phyloP scores from a whole-genome alignment of 345 rosid species.

The Triadica sebifera region DNA sequence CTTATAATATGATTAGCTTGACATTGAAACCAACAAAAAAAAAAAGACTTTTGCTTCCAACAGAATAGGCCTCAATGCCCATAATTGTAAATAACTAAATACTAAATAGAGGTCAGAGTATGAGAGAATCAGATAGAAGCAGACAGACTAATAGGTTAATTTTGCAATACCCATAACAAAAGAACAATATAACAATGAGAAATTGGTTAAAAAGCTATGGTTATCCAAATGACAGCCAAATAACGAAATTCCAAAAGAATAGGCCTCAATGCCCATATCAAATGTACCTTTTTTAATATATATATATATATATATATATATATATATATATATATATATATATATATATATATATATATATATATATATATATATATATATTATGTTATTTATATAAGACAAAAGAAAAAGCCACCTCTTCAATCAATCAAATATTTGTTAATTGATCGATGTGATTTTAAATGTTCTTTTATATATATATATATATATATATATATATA shows the following conservation, averaged over 20 bases:
- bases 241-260: constrained; percentile 9
- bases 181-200: neutral
- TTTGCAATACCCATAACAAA: neutral
- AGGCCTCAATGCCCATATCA: too few relatives aligned
- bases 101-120: neutral
- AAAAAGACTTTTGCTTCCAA: neutral
- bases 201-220: neutral
- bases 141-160: neutral
- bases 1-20: too few relatives aligned
- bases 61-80: too few relatives aligned
- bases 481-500: too few relatives aligned
- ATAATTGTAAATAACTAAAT: too few relatives aligned
- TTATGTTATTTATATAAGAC: neutral
- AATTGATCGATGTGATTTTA: neutral
- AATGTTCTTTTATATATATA: too few relatives aligned
- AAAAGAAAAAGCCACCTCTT: neutral
- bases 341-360: neutral
- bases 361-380: neutral
- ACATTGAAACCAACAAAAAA: neutral
- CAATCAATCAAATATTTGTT: neutral
- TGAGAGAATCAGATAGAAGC: neutral
- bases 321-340: neutral
- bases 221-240: constrained; percentile 8
- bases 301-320: neutral
- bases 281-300: too few relatives aligned